Percentiles rank a stretch among this genome's conserved stretches.
phyloP scores from a whole-genome alignment of 2,329 filamentous ascomycete genomes.

The Colletotrichum eremochloae region DNA sequence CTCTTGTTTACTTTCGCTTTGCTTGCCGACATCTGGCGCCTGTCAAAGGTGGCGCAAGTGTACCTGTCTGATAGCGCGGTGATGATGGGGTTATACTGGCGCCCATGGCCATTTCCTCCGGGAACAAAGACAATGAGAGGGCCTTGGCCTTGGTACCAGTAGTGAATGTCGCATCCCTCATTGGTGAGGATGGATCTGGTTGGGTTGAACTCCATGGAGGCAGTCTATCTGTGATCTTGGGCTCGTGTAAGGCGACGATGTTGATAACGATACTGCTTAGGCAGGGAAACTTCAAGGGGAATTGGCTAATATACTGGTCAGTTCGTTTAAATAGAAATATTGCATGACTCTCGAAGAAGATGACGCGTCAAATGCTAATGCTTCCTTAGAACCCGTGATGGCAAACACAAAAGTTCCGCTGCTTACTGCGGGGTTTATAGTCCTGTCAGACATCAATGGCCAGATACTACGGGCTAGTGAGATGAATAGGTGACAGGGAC shows the following conservation, averaged over 20 bases:
- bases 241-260: not conserved
- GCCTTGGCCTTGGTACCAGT: conserved; percentile 49
- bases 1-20: conserved; percentile 44
- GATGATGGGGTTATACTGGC: conserved; percentile 50
- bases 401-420: not conserved
- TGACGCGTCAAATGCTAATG: no score
- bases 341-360: no score
- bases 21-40: conserved; percentile 52
- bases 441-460: not conserved
- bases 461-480: no score
- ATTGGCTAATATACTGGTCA: no score
- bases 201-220: conserved; percentile 43
- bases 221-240: no score
- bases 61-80: conserved; percentile 45
- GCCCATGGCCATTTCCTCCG: conserved; percentile 52
- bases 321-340: not conserved
- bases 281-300: no score
- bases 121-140: conserved; percentile 51
- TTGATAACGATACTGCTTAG: not conserved
- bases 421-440: not conserved
- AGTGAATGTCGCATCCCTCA: conserved; percentile 51
- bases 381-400: not conserved
- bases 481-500: not conserved
- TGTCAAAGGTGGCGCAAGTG: conserved; percentile 51
- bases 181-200: conserved; percentile 45